Percentiles rank a stretch among this genome's conserved stretches.
phyloP scores from a whole-genome alignment of 495 filamentous ascomycete genomes.

The Penicillium fimorum region DNA sequence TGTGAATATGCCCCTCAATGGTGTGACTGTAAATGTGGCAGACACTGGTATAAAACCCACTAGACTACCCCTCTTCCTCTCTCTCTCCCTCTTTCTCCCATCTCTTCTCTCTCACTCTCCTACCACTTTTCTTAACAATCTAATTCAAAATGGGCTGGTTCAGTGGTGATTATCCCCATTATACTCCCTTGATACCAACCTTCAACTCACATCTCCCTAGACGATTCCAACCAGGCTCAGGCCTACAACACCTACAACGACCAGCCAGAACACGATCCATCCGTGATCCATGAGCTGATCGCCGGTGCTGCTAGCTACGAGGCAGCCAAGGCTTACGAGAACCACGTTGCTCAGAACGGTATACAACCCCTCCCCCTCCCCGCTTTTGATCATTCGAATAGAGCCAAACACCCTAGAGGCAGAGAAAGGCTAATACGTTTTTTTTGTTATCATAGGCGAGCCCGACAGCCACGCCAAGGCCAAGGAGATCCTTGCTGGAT shows the following conservation, averaged over 20 bases:
- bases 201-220: slow-evolving; percentile 1
- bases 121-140: background rate
- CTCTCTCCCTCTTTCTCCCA: background rate
- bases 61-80: background rate
- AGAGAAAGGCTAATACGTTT: background rate
- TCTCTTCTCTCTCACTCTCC: background rate
- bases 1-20: slow-evolving; percentile 8
- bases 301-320: slow-evolving; percentile 71
- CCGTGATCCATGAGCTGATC: slow-evolving; percentile 64
- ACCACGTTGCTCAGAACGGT: slow-evolving; percentile 63
- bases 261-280: slow-evolving; percentile 47
- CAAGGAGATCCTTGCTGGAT: slow-evolving; percentile 68
- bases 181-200: background rate
- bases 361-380: slow-evolving; percentile 9
- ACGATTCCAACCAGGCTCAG: slow-evolving; percentile 30
- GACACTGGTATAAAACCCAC: slow-evolving; percentile 7
- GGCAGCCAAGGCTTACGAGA: slow-evolving; percentile 70
- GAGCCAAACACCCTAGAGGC: background rate
- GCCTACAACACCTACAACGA: slow-evolving; percentile 43
- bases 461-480: slow-evolving; percentile 61
- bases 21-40: background rate
- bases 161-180: slow-evolving; percentile 14
- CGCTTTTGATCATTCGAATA: background rate
- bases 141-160: slow-evolving; percentile 29
- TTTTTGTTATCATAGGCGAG: slow-evolving; percentile 48